Base-by-base conservation (phyloP, 257 asterid species). In the Plantago major region DNA sequence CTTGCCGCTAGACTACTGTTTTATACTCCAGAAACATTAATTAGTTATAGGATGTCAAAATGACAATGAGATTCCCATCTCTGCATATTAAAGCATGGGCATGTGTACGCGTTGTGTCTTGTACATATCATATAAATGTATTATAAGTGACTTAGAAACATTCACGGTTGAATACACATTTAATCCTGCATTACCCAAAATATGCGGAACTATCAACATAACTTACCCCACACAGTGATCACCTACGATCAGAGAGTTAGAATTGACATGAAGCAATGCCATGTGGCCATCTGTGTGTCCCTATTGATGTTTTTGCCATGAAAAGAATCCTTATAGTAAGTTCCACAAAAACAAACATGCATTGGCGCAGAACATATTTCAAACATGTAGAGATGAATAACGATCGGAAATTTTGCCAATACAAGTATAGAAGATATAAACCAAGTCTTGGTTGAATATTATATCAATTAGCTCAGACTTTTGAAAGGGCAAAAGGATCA, bases 221-320 rank as follows among this genome's bases (percentile, higher is more conserved):
- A 26, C 94, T 71, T 83, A 89, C 99, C 99, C 99, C 58, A 92
- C 84, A 63, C 99, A 92, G 71, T 92, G 99, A 82, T 92, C 97
- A 50, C 99, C 99, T 42, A 83, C 97, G 61, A 89, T 80, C 85
- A 92, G 69, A 4, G 99, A 78, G 77, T 92, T 84, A 50, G 97
- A 81, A 74, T 76, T 68, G 69, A 84, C 84, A 74, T 92, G 95
- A 76, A 89, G 95, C 73, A 92, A 55, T 45, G 83, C 95, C 86
- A 89, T 58, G 69, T 92, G 99, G 61, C 99, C 96, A 70, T 92
- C 99, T 45, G 99, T 89, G 76, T 92, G 97, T 71, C 99, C 99
- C 99, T 92, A 73, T 68, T 55, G 63, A 65, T 51, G 61, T 60
- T 61, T 51, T 62, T 33, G 42, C 62, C 68, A 28, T 62, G 38